Percentiles rank a stretch among this genome's conserved stretches.
phyloP scores from a whole-genome alignment of 1,284 basidiomycete genomes.

The Phellopilus nigrolimitatus region DNA sequence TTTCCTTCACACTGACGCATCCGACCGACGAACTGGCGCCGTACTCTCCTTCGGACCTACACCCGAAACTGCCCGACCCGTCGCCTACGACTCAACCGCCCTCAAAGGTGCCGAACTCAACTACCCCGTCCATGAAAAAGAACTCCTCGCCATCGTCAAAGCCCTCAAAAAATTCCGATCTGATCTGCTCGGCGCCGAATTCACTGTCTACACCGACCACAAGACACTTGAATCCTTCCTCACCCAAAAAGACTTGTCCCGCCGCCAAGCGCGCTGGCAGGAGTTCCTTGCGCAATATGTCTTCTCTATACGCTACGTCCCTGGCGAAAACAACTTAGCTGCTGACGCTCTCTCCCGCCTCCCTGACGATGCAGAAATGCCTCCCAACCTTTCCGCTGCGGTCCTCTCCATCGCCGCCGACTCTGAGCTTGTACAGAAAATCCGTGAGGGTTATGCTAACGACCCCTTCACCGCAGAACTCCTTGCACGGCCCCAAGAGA shows the following conservation, averaged over 20 bases:
- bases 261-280: constrained; percentile 33
- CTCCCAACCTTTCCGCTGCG: not conserved
- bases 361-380: constrained; percentile 20
- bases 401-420: constrained; percentile 26
- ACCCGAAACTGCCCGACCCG: constrained; percentile 29
- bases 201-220: constrained; percentile 38
- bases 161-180: constrained; percentile 33
- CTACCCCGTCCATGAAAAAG: constrained; percentile 36
- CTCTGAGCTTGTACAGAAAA: constrained; percentile 22
- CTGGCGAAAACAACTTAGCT: constrained; percentile 32
- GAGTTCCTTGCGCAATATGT: constrained; percentile 35
- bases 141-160: constrained; percentile 32
- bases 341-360: constrained; percentile 35
- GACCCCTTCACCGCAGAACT: constrained; percentile 30
- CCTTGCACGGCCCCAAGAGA: constrained; percentile 13
- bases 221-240: constrained; percentile 34
- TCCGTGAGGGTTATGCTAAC: constrained; percentile 27
- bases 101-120: constrained; percentile 32
- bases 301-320: constrained; percentile 32
- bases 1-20: constrained; percentile 36
- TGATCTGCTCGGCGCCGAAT: constrained; percentile 30
- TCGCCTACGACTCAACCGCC: constrained; percentile 31
- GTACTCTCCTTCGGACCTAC: constrained; percentile 30
- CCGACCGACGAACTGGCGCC: constrained; percentile 30
- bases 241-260: constrained; percentile 32